Evolutionary conservation across 495 filamentous ascomycete species (phyloP).

Genomic region (Parathielavia appendiculata): DNA sequence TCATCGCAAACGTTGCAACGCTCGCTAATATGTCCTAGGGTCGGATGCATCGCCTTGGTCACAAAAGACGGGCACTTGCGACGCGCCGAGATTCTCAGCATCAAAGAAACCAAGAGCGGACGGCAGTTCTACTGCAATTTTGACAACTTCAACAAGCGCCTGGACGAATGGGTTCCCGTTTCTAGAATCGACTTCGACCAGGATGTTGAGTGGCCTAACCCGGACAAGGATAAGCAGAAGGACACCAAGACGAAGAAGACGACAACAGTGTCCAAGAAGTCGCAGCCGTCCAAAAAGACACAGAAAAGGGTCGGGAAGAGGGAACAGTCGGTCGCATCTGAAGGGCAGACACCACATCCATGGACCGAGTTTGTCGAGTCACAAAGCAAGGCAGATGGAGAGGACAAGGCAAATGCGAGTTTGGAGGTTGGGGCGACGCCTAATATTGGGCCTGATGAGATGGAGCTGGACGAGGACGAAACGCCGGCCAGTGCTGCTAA

Average conservation of each 20-base stretch:
- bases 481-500: slow-evolving; percentile 38
- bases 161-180: slow-evolving; percentile 91
- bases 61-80: slow-evolving; percentile 71
- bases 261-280: slow-evolving; percentile 40
- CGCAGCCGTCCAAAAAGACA: slow-evolving; percentile 43
- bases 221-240: slow-evolving; percentile 53
- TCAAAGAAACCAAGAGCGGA: slow-evolving; percentile 75
- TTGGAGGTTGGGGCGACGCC: slow-evolving; percentile 36
- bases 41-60: slow-evolving; percentile 49
- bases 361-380: slow-evolving; percentile 38
- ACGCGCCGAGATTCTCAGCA: slow-evolving; percentile 89
- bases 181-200: slow-evolving; percentile 71
- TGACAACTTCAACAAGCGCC: slow-evolving; percentile 98
- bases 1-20: background rate
- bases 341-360: slow-evolving; percentile 44
- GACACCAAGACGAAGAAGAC: slow-evolving; percentile 47
- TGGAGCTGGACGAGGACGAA: slow-evolving; percentile 44
- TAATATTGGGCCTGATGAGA: slow-evolving; percentile 39
- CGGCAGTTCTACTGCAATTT: slow-evolving; percentile 94
- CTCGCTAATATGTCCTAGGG: slow-evolving; percentile 24
- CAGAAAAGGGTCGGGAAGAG: slow-evolving; percentile 53
- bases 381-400: slow-evolving; percentile 36
- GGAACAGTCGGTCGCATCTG: slow-evolving; percentile 44
- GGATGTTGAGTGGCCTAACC: slow-evolving; percentile 54
- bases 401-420: slow-evolving; percentile 32